A percentile compares a stretch with the other conserved stretches of the same genome.
Conservation (phyloP, 306 rosid genomes). For the Quercus parvula region DNA sequence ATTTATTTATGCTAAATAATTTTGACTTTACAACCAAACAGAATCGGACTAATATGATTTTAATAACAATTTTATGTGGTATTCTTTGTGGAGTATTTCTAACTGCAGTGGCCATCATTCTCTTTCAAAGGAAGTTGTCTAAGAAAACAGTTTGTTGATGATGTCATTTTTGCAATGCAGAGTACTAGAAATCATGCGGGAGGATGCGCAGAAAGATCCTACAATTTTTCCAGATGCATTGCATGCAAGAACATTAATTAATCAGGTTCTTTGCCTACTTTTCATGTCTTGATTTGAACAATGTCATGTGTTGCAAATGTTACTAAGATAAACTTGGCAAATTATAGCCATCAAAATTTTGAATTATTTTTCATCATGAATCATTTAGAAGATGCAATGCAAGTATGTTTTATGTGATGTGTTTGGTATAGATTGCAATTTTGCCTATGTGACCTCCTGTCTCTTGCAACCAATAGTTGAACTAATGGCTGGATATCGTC, state of each 20-base stretch:
- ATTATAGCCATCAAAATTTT: slow-evolving; percentile 1
- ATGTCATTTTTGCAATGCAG: slow-evolving; percentile 42
- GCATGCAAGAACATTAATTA: slow-evolving; percentile 54
- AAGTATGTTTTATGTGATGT: background rate
- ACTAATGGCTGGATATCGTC: slow-evolving; percentile 29
- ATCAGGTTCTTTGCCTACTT: slow-evolving; percentile 57
- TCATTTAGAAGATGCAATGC: slow-evolving; percentile 7
- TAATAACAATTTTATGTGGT: background rate
- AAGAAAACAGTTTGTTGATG: slow-evolving; percentile 10
- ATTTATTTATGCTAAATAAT: background rate
- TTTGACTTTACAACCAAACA: background rate
- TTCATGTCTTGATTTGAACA: background rate
- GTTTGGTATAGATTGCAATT: background rate
- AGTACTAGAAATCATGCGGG: slow-evolving; percentile 63
- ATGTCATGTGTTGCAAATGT: slow-evolving; percentile 3
- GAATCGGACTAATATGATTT: background rate
- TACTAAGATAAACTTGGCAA: slow-evolving; percentile 7
- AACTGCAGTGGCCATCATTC: background rate
- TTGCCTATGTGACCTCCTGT: slow-evolving; percentile 2
- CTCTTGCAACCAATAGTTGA: slow-evolving; percentile 22
- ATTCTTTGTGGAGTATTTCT: background rate
- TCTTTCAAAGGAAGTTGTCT: background rate
- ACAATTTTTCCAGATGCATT: slow-evolving; percentile 63
- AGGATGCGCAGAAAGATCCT: slow-evolving; percentile 80
- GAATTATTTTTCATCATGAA: slow-evolving; percentile 5